Evolutionary conservation across 176 grass and related monocot genomes (phyloP), one percentile per base, ranked within the genome.

Genomic region (Ensete ventricosum): DNA sequence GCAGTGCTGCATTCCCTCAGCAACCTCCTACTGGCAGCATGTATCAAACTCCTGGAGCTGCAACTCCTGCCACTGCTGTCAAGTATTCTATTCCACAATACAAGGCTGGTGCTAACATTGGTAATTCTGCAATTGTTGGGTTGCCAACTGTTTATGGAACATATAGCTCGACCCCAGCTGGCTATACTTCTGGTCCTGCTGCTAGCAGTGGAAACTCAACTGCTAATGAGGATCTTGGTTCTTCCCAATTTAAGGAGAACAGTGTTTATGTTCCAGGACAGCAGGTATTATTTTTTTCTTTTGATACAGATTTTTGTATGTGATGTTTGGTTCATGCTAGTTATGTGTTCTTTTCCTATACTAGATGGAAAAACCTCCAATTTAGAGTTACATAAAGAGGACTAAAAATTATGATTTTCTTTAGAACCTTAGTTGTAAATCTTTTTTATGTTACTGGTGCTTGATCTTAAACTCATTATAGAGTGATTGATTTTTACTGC

Each of bases 231-330:
- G 89, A 96, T 68, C 64, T 86, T 14, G 73, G 69, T 71, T 67
- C 76, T 54, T 74, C 80, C 16, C 92, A 96, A 54, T 92, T 88
- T 73, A 92, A 92, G 73, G 89, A 96, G 60, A 96, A 84, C 76
- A 96, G 85, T 75, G 67, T 96, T 55, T 96, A 92, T 90, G 84
- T 89, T 55, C 69, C 89, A 0, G 83, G 83, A 60, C 83, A 86
- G 78, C 89, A 89, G 84, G 89, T 92, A 86, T 72, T 11, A 52
- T 75, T 19, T 58, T 25, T 9, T 24, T 23, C 6, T 55, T 55
- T 26, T 54, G 13, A 14, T 54, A 4, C 51, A 52, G 9, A 22
- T 73, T 9, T 14, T 62, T 14, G 57, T 2, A 62, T 62, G 20
- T 8, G 20, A 19, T 17, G 57, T 19, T n/a, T 57, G 54, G 13